Evolutionary conservation across 768 basidiomycete species (phyloP).

Genomic region (Stropharia rugosoannulata): DNA sequence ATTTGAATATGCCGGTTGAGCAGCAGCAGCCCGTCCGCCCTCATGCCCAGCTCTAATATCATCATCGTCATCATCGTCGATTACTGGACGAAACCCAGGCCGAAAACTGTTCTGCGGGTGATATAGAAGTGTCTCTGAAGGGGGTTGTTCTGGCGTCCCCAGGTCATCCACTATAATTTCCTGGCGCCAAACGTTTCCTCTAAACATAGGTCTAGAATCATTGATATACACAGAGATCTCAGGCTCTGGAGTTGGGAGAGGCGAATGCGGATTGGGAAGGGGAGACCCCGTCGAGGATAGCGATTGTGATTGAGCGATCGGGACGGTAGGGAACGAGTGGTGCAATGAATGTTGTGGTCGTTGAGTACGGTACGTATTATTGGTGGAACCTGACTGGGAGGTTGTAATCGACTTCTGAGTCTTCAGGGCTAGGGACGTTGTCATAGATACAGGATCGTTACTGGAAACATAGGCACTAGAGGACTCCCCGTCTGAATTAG

Average conservation of each 20-base stretch:
- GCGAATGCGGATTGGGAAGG: conserved; percentile 22
- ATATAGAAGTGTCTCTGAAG: conserved; percentile 17
- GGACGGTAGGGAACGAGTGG: neutral
- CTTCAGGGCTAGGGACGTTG: conserved; percentile 11
- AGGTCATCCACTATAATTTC: conserved; percentile 16
- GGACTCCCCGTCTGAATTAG: conserved; percentile 11
- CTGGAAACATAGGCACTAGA: neutral
- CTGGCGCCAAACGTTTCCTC: neutral
- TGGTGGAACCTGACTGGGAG: conserved; percentile 2
- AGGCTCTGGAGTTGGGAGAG: conserved; percentile 3
- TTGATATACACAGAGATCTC: neutral
- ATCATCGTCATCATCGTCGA: conserved; percentile 16
- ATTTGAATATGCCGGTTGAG: neutral
- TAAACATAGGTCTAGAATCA: neutral
- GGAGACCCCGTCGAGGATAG: conserved; percentile 11
- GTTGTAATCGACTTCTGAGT: conserved; percentile 13
- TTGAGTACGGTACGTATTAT: conserved; percentile 3
- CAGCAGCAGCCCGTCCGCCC: neutral
- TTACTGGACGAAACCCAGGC: conserved; percentile 12
- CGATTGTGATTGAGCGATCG: conserved; percentile 5
- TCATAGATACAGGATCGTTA: conserved; percentile 3
- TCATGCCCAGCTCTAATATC: conserved; percentile 1
- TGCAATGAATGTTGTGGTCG: neutral
- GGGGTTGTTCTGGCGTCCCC: conserved; percentile 20
- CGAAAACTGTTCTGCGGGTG: conserved; percentile 3